Conservation (phyloP, 805 yeast species). For the Kazachstania martiniae region DNA sequence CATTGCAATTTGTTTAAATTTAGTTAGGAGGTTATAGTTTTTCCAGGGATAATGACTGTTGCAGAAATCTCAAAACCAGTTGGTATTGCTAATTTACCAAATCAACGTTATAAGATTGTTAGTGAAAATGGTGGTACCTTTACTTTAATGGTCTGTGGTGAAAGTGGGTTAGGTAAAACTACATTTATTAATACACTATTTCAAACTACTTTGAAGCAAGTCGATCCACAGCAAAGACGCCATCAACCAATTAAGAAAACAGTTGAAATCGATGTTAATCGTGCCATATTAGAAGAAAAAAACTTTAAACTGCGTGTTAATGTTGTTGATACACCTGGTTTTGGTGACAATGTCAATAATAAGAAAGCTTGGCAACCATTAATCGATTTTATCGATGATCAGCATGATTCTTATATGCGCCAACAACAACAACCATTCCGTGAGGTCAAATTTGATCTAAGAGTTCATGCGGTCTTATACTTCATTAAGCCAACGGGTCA, state of each 20-base stretch:
- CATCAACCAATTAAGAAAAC: conserved; percentile 49
- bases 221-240: conserved; percentile 33
- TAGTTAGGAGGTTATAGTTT: too few species aligned
- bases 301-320: conserved; percentile 69
- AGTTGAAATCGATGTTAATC: conserved; percentile 64
- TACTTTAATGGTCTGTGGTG: conserved; percentile 83
- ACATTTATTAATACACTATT: conserved; percentile 81
- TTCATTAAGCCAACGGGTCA: conserved; percentile 90
- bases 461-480: conserved; percentile 86
- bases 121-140: conserved; percentile 66
- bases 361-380: conserved; percentile 79
- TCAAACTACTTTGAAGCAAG: conserved; percentile 55
- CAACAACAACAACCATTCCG: conserved; percentile 90
- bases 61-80: too few species aligned
- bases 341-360: conserved; percentile 85
- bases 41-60: too few species aligned
- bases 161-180: conserved; percentile 86
- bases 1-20: too few species aligned
- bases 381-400: conserved; percentile 82
- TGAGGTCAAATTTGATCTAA: conserved; percentile 52
- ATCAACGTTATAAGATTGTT: conserved; percentile 67
- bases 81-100: conserved; percentile 64
- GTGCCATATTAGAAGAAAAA: conserved; percentile 78
- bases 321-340: conserved; percentile 87
- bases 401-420: conserved; percentile 78